A percentile compares a stretch with the other conserved stretches of the same genome.
phyloP scores from a whole-genome alignment of 208 protist species.

The Trypanosoma boissoni region DNA sequence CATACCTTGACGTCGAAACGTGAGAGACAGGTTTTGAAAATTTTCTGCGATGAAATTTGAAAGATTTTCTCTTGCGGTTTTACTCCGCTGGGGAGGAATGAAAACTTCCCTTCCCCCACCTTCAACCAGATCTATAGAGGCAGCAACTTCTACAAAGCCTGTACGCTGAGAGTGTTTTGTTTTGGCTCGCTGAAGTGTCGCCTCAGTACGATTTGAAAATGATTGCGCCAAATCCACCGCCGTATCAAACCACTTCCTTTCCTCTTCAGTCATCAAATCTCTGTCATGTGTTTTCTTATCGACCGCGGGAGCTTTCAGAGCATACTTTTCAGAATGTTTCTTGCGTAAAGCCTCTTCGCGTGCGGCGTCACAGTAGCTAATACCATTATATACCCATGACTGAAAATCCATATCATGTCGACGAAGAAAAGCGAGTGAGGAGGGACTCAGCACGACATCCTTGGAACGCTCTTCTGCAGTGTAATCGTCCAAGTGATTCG shows the following conservation, averaged over 20 bases:
- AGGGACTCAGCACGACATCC: slow-evolving; percentile 61
- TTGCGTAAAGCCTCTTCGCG: slow-evolving; percentile 34
- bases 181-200: slow-evolving; percentile 17
- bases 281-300: slow-evolving; percentile 1
- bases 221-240: slow-evolving; percentile 21
- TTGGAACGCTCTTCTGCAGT: slow-evolving; percentile 19
- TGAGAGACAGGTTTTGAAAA: slow-evolving; percentile 32
- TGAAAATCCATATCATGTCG: slow-evolving; percentile 81
- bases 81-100: slow-evolving; percentile 35
- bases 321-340: slow-evolving; percentile 22
- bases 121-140: slow-evolving; percentile 25
- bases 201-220: slow-evolving; percentile 33
- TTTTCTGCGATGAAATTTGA: slow-evolving; percentile 19
- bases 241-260: slow-evolving; percentile 45
- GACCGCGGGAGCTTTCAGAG: slow-evolving; percentile 1
- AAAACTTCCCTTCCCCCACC: slow-evolving; percentile 36
- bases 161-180: not conserved
- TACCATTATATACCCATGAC: slow-evolving; percentile 67
- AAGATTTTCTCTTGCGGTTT: slow-evolving; percentile 42
- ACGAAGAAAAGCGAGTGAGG: slow-evolving; percentile 63
- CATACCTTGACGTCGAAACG: slow-evolving; percentile 36
- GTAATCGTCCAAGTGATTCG: slow-evolving; percentile 46
- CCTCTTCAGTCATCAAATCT: slow-evolving; percentile 41
- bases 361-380: slow-evolving; percentile 42
- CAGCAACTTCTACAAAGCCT: slow-evolving; percentile 8